Evolutionary conservation across 2,329 filamentous ascomycete species (phyloP), one percentile per base, ranked within the genome.

Genomic region (Penicillium sclerotiorum): DNA sequence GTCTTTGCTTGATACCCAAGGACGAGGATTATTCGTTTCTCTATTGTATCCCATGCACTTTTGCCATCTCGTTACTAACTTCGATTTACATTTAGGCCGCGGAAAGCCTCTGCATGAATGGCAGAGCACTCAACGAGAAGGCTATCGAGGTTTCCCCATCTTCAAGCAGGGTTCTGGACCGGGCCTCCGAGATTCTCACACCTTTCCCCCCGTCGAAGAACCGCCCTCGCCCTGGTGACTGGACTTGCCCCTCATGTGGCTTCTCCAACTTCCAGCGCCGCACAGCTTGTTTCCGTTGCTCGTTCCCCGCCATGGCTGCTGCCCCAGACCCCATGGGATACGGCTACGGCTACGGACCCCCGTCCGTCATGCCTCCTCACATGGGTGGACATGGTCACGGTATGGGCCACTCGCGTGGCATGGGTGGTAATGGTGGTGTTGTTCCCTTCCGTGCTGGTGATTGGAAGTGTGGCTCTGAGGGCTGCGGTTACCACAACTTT

Each of bases 211-310:
- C 94, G 1, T 96, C 92, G 76, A 99, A 99, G 82, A 99, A 99
- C 75, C 87, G 94, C 36, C 94, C 94, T 55, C 88, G 94, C 50
- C 94, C 94, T 32, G 94, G 94, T 71, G 94, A 99, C 74, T 99
- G 94, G 94, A 97, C 93, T 52, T 99, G 94, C 79, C 94, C 94
- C 38, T 96, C 92, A 45, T 99, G 94, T 68, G 94, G 94, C 53
- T 99, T 99, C 78, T 96, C 91, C 65, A 99, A 99, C 81, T 99
- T 99, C 80, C 94, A 99, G 76, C 90, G 94, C 65, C 90, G 94
- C 62, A 97, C 94, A 15, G 94, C 93, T 45, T 99, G 94, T 75
- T 99, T 99, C 88, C 89, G 94, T 63, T 99, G 94, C 80, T 96
- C 92, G 1, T 99, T 95, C 84, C 93, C 94, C n/a, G 93, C 94